Conservation (phyloP, 2,329 filamentous ascomycete genomes). For the Metarhizium sp. region DNA sequence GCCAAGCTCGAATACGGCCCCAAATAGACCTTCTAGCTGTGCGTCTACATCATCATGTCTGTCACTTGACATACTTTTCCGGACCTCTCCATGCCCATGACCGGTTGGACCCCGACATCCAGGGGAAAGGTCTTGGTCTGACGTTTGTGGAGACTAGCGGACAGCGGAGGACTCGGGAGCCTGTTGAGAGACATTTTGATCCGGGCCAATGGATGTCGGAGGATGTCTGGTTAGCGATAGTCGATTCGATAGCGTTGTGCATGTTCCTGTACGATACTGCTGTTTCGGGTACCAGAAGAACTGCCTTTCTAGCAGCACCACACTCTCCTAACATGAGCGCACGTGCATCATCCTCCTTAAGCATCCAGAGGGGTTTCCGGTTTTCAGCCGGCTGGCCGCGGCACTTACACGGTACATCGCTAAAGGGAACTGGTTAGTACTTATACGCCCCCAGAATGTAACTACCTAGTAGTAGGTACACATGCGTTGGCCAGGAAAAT, state of each 20-base stretch:
- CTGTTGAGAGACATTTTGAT: neutral
- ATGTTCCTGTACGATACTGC: neutral
- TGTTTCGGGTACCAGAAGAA: too few species aligned
- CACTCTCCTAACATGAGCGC: too few species aligned
- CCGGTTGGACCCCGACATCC: neutral
- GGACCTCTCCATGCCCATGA: neutral
- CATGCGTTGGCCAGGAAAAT: too few species aligned
- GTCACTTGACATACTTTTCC: neutral
- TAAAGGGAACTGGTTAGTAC: too few species aligned
- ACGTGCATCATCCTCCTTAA: too few species aligned
- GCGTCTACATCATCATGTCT: neutral
- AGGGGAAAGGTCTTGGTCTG: neutral
- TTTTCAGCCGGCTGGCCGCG: too few species aligned
- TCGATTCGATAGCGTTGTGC: neutral
- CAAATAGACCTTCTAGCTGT: neutral
- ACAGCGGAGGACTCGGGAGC: neutral
- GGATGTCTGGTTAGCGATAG: neutral
- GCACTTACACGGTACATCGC: too few species aligned
- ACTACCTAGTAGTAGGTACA: too few species aligned
- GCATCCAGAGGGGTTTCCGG: too few species aligned
- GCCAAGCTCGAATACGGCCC: too few species aligned
- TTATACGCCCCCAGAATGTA: too few species aligned
- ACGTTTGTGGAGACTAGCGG: neutral
- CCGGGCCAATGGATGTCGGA: neutral
- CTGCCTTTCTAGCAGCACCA: too few species aligned